Base-by-base conservation (phyloP, 164 flowering plant species). In the Dillenia suffruticosa region DNA sequence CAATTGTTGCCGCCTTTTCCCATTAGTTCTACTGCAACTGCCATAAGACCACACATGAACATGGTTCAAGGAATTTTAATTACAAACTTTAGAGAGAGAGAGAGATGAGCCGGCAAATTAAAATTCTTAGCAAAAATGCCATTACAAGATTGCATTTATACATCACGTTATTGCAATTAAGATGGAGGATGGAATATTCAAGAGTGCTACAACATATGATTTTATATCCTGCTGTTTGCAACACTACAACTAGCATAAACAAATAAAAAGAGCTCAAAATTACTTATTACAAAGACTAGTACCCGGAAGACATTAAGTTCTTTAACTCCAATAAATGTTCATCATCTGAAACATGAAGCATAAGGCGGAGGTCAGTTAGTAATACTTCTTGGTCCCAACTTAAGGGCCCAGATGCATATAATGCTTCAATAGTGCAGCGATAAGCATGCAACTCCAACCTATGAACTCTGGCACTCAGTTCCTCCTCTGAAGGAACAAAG, bases 351-450 rank as follows among this genome's bases (percentile, higher is more conserved):
- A 93, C 84, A 63, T 87, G 76, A 65, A 93, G 92, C 3, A 73
- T 72, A 67, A 87, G 77, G 51, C 97, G 96, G 58, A 93, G 95
- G 72, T 88, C 82, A 46, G 96, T 93, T 75, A 93, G 61, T 65
- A 87, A 59, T 22, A 79, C 75, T 81, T 93, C 97, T 57, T 81
- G 84, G 63, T 93, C 98, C 98, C 98, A 93, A 79, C 87, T 93
- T 73, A 90, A 76, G 68, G 94, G 94, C 46, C 98, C 97, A 58
- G 89, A 88, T 57, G 92, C 92, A 82, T 82, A 81, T 61, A 90
- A 78, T 64, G 90, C 96, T 74, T 76, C 89, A 61, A 93, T 73
- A 22, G 92, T 90, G 73, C 86, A 77, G 56, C 86, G 88, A 63
- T 90, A 93, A 53, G 94, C 97, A 72, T 81, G 86, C 84, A 90